Evolutionary conservation across 192 early-diverging fungal genomes (phyloP), one percentile per base, ranked within the genome.

Genomic region (Coemansia sp.): DNA sequence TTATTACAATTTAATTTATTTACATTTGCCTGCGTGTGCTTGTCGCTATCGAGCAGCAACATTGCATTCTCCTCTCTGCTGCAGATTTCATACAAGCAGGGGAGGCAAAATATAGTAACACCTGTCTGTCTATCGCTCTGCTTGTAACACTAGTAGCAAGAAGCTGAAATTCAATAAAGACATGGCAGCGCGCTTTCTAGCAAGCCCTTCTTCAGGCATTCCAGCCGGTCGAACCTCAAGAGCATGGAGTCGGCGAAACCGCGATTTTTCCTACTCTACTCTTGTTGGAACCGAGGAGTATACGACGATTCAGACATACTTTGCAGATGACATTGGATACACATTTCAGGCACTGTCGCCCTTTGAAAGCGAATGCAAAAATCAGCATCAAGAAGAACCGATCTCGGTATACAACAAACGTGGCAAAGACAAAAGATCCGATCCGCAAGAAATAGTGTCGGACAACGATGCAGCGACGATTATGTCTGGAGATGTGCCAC

Each of bases 191-290:
- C 57, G 57, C 14, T 59, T 59, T 41, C 16, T 38, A 7, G 38
- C 14, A 7, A 13, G 38, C n/a, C 39, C 37, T 7, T 59, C 37
- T 4, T 59, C 57, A 40, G 38, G 39, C 7, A 17, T n/a, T 19
- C 38, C 32, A 40, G 14, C 57, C 16, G 9, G 38, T 1, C 57
- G n/a, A 14, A 59, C n/a, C 39, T 39, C 67, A 13, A 68, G 40
- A 61, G 46, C 46, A 5, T 59, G 57, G 58, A 57, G 53, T 20
- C 48, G 19, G 58, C 57, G 59, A 25, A 46, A 40, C 42, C 67
- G 67, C 32, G 67, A 49, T 17, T 68, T 68, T 39, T 68, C 67
- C 12, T 68, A 68, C 42, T 59, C 67, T 9, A 68, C 67, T 25
- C 37, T 68, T 45, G 67, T 68, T 11, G 67, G 59, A 7, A 38